A percentile compares a stretch with the other conserved stretches of the same genome.
phyloP scores from a whole-genome alignment of 2,329 filamentous ascomycete species.

The Sodiomyces alkalinus region DNA sequence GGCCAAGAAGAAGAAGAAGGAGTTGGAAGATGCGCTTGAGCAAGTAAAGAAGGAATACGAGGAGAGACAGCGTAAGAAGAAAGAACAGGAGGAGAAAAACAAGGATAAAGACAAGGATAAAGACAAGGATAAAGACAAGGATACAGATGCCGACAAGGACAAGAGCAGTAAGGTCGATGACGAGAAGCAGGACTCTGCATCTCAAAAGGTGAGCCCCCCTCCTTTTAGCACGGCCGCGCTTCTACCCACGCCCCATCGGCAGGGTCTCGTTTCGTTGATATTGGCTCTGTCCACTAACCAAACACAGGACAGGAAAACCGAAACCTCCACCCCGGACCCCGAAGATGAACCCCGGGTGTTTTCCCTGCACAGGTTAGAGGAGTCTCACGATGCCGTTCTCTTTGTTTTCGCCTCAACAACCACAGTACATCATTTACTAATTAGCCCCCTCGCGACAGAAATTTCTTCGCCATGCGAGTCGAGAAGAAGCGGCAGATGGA shows the following conservation, averaged over 20 bases:
- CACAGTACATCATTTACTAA: too few relatives aligned
- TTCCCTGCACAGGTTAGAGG: conserved; percentile 24
- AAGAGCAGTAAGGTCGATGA: conserved; percentile 20
- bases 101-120: conserved; percentile 33
- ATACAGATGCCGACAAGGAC: conserved; percentile 28
- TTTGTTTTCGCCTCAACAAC: too few relatives aligned
- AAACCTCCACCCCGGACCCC: conserved; percentile 16
- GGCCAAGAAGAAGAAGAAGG: conserved; percentile 51
- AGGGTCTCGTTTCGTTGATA: neutral
- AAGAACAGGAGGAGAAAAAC: conserved; percentile 49
- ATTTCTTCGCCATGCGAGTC: conserved; percentile 75
- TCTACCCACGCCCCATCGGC: too few relatives aligned
- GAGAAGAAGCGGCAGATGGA: conserved; percentile 67
- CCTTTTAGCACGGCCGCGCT: too few relatives aligned
- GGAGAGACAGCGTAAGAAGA: conserved; percentile 52
- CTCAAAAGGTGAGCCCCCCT: too few relatives aligned
- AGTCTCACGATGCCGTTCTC: too few relatives aligned
- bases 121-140: conserved; percentile 26
- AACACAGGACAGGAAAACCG: conserved; percentile 23
- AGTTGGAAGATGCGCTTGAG: conserved; percentile 48
- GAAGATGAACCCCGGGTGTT: conserved; percentile 70
- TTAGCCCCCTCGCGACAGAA: too few relatives aligned
- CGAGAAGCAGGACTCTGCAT: conserved; percentile 15
- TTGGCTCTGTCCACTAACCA: neutral
- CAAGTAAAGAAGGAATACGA: conserved; percentile 64